Evolutionary conservation across 2,329 filamentous ascomycete species (phyloP), one percentile per base, ranked within the genome.

Genomic region (Venturia carpophila): DNA sequence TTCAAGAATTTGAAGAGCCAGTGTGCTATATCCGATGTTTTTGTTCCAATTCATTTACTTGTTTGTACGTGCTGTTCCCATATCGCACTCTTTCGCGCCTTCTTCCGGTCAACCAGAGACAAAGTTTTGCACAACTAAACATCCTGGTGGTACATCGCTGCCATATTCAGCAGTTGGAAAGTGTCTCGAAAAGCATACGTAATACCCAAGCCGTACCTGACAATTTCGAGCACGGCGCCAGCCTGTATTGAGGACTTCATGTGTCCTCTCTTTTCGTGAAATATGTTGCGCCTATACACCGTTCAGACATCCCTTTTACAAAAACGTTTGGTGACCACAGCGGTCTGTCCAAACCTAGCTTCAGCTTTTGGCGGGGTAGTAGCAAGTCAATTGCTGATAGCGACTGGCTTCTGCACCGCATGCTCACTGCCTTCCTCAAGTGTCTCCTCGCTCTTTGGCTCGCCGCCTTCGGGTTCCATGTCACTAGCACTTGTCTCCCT

Each of bases 401-500:
- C 42, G 15, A 65, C 56, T 13, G 55, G 55, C 42, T 47, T 24
- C 19, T 39, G 27, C 3, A 7, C 49, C 13, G 64, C 64, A 41
- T 65, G 64, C n/a, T 62, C 64, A 39, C 64, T 65, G 42, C 64
- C 64, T 41, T 65, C 27, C 58, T 65, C 55, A 2, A 58, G 30
- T 19, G 27, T 58, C 37, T 37, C 52, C 62, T 52, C 43, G n/a
- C 24, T 43, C 34, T 43, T 61, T 19, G 27, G 27, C 39, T 45
- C 60, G 37, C 19, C 47, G 1, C 63, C 42, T 21, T 71, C 70
- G 34, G 67, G 70, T 45, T 71, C 72, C 67, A 79, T 78, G 61
- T 79, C 73, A 64, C 84, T 82, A 13, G 82, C 85, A 73, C 87
- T 95, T 7, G 90, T 91, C 77, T 92, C 90, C 68, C 90, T 84